Conservation (phyloP, 345 rosid species). For the Triadica sebifera region DNA sequence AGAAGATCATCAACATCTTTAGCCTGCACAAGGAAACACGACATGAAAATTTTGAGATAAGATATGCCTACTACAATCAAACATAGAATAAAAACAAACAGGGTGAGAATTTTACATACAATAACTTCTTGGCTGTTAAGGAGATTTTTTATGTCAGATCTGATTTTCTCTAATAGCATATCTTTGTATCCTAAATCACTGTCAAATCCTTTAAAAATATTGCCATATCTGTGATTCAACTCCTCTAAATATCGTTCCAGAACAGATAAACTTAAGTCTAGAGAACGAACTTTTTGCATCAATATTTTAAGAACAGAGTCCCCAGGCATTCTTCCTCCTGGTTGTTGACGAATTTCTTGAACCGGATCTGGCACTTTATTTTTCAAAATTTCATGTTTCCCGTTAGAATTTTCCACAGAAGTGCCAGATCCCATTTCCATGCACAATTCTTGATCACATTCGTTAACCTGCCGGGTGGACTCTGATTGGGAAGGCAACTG, state of each 20-base stretch:
- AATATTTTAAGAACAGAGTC: slow-evolving; percentile 86
- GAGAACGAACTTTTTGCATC: slow-evolving; percentile 85
- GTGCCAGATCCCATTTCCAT: slow-evolving; percentile 37
- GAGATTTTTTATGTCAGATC: slow-evolving; percentile 49
- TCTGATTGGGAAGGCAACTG: slow-evolving; percentile 35
- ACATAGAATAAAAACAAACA: not conserved
- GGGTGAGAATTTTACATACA: slow-evolving; percentile 37
- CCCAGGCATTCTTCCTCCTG: slow-evolving; percentile 88
- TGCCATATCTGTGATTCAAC: slow-evolving; percentile 63
- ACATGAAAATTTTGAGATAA: slow-evolving; percentile 4
- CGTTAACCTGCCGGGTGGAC: slow-evolving; percentile 33
- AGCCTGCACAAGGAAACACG: slow-evolving; percentile 40
- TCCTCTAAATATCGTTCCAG: slow-evolving; percentile 88
- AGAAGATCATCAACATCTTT: slow-evolving; percentile 64
- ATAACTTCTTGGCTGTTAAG: slow-evolving; percentile 45
- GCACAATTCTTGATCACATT: slow-evolving; percentile 27
- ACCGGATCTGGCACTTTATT: slow-evolving; percentile 41
- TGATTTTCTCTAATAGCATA: slow-evolving; percentile 42
- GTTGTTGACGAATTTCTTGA: slow-evolving; percentile 72
- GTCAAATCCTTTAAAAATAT: slow-evolving; percentile 70
- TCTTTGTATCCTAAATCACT: slow-evolving; percentile 58
- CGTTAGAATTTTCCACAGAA: slow-evolving; percentile 31
- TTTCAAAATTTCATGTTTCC: slow-evolving; percentile 39
- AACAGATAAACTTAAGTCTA: slow-evolving; percentile 77
- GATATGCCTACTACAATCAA: not conserved